These are phyloP conservation scores for Panellus pusillus DNA, from an alignment of 768 basidiomycete genomes.

Conservation along the genomic window DNA sequence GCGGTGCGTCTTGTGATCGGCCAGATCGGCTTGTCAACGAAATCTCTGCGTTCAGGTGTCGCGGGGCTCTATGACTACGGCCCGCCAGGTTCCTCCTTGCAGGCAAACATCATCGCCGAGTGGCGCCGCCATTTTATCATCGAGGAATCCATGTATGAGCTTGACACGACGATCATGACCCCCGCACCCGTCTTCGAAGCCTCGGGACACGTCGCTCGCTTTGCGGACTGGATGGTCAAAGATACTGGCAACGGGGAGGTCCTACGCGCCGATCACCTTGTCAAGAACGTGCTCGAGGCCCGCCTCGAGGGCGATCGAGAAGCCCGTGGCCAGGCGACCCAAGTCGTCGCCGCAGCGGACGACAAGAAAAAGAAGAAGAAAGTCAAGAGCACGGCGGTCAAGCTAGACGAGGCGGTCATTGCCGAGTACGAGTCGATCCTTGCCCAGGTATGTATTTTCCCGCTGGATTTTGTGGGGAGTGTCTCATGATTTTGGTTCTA, in stretches of 20 bases:
- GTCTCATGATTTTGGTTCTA: slow-evolving; percentile 26
- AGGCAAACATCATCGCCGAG: slow-evolving; percentile 94
- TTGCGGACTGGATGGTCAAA: slow-evolving; percentile 99
- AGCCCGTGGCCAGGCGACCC: slow-evolving; percentile 74
- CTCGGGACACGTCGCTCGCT: slow-evolving; percentile 96
- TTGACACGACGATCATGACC: slow-evolving; percentile 98
- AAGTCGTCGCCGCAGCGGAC: slow-evolving; percentile 48
- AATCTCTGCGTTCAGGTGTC: slow-evolving; percentile 58
- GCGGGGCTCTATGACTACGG: slow-evolving; percentile 98
- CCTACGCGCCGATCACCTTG: slow-evolving; percentile 93
- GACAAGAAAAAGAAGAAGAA: slow-evolving; percentile 72
- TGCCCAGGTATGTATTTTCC: slow-evolving; percentile 68
- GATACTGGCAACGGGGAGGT: slow-evolving; percentile 95
- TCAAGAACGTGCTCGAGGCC: slow-evolving; percentile 89
- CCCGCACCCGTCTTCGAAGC: slow-evolving; percentile 93
- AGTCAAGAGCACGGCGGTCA: slow-evolving; percentile 67
- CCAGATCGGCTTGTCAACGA: slow-evolving; percentile 2
- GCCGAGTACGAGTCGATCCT: slow-evolving; percentile 79
- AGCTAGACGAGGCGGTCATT: slow-evolving; percentile 71
- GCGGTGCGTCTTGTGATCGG: slow-evolving; percentile 59
- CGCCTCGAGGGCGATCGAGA: slow-evolving; percentile 88
- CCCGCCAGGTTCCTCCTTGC: slow-evolving; percentile 91
- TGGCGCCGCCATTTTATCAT: slow-evolving; percentile 99
- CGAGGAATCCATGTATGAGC: slow-evolving; percentile 97
- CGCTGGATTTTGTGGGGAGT: too few species aligned